Base-by-base conservation (phyloP, 2,329 filamentous ascomycete species). In the Trichophyton simii region DNA sequence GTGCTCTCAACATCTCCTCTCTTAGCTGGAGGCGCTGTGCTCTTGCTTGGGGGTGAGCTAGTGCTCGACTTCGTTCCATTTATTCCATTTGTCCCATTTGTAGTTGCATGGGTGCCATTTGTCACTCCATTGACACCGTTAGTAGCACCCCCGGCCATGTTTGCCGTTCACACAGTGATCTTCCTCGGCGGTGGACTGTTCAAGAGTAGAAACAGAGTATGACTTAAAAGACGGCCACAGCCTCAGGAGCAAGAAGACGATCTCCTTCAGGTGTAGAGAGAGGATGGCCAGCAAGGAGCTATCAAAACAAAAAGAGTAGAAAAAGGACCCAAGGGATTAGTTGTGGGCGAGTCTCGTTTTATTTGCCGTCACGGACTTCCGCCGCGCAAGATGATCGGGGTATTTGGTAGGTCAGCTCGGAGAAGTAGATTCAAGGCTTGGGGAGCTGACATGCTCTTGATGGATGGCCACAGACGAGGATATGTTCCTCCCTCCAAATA, bases 1-100 rank as follows among this genome's bases (percentile, higher is more conserved):
- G 72, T 69, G 6, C 69, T 68, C 25, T 72, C 69, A 7, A 77
- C 71, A 63, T 77, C 74, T 34, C 69, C 69, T n/a, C 73, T 71
- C 61, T 73, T 75, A 57, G 73, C 72, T 55, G 62, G 66, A 36
- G 71, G 64, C 34, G 67, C 68, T 2, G 70, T 60, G 55, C 28
- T 38, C 3, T 60, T 59, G 36, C 60, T 57, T 22, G 38, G 22
- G 22, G 50, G 50, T 5, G 22, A 20, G 13, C 8, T 38, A 3
- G 18, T 50, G 52, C 57, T 60, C 44, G 11, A 25, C 25, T 57
- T 64, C 38, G 44, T 57, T 42, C n/a, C 48, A 28, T 52, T 52
- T 4, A 3, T 28, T 13, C 48, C 62, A 42, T 63, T 61, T 7
- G 62, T 54, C 4, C 48, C 62, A 42, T 63, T 61, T 7, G 62